Evolutionary conservation across 352 stramenopile species (phyloP).

Genomic region (Phytophthora ramorum): DNA sequence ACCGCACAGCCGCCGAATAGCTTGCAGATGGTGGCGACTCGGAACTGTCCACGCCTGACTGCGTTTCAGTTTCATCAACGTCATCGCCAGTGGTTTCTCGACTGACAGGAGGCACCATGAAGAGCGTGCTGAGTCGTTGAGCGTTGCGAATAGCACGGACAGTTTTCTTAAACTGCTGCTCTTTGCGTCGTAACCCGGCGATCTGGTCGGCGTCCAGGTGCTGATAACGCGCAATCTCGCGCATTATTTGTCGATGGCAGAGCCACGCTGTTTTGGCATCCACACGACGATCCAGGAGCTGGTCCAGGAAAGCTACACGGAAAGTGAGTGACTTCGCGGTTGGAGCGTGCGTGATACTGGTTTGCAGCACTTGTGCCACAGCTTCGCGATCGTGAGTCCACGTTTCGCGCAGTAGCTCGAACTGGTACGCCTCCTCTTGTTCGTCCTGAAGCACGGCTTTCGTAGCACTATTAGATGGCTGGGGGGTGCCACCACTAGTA

Average conservation of each 20-base stretch:
- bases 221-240: constrained; percentile 74
- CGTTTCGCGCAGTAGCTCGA: constrained; percentile 70
- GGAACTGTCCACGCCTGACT: neutral
- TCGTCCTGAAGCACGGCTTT: constrained; percentile 36
- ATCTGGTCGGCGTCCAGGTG: constrained; percentile 74
- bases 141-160: constrained; percentile 64
- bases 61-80: neutral
- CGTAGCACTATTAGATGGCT: constrained; percentile 4
- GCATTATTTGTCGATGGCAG: constrained; percentile 82
- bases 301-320: constrained; percentile 68
- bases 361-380: constrained; percentile 53
- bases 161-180: constrained; percentile 75
- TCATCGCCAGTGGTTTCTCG: constrained; percentile 11
- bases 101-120: constrained; percentile 5
- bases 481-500: neutral
- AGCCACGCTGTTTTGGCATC: constrained; percentile 85
- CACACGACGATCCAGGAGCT: constrained; percentile 66
- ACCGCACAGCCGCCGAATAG: constrained; percentile 50
- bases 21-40: constrained; percentile 11
- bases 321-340: constrained; percentile 68
- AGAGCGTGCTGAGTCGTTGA: constrained; percentile 44
- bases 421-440: constrained; percentile 80
- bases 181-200: constrained; percentile 66
- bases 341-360: constrained; percentile 60
- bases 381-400: constrained; percentile 67